Conservation (phyloP, 176 grass and related monocot genomes). For the Triticum aestivum region DNA sequence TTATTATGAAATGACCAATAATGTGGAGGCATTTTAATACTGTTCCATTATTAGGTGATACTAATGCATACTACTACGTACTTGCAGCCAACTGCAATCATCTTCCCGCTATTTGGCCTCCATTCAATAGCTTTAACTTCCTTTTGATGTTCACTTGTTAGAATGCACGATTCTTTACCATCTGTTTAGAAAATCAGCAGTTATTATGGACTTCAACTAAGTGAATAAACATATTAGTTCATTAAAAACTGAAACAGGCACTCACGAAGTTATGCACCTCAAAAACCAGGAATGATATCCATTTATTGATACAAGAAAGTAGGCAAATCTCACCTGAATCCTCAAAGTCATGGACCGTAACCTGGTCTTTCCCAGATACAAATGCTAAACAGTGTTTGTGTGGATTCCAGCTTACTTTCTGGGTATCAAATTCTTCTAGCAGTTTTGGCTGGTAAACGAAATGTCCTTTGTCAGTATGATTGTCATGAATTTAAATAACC, state of each 20-base stretch:
- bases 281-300: not conserved
- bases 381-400: slow-evolving; percentile 89
- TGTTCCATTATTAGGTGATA: not conserved
- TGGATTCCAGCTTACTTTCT: slow-evolving; percentile 73
- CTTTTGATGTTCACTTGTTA: slow-evolving; percentile 72
- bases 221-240: not conserved
- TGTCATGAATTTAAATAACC: not conserved
- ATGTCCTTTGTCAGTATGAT: not conserved
- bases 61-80: slow-evolving; percentile 42
- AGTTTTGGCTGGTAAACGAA: slow-evolving; percentile 68
- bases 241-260: not conserved
- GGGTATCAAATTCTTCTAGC: slow-evolving; percentile 65
- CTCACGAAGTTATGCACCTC: not conserved
- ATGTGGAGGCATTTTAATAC: not conserved
- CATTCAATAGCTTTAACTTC: slow-evolving; percentile 77
- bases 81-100: slow-evolving; percentile 90
- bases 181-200: slow-evolving; percentile 40
- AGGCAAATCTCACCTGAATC: slow-evolving; percentile 63
- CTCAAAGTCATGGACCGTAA: slow-evolving; percentile 72
- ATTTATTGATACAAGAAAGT: slow-evolving; percentile 21
- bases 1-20: slow-evolving; percentile 18
- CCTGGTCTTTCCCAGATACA: slow-evolving; percentile 74
- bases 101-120: slow-evolving; percentile 95
- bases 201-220: slow-evolving; percentile 15
- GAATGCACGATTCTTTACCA: slow-evolving; percentile 78